Percentiles rank a stretch among this genome's conserved stretches.
Conservation (phyloP, 306 rosid genomes). For the Gastrolobium bilobum region DNA sequence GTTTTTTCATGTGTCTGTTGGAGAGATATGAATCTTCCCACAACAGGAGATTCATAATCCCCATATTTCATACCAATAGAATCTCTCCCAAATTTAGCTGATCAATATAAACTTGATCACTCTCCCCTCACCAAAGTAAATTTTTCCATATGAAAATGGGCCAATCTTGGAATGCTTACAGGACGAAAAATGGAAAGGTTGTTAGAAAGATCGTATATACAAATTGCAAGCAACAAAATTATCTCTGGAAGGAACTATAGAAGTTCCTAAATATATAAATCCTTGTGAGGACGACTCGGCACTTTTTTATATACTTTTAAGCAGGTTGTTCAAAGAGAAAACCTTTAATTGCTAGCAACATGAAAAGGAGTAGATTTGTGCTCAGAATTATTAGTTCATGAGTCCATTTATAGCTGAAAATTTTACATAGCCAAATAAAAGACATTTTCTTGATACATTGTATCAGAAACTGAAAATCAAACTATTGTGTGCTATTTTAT, state of each 20-base stretch:
- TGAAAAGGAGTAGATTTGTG: slow-evolving; percentile 8
- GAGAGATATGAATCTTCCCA: too few species aligned
- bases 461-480: slow-evolving; percentile 30
- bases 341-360: slow-evolving; percentile 4
- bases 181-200: not conserved
- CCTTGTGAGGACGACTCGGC: too few species aligned
- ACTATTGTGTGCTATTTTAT: slow-evolving; percentile 58
- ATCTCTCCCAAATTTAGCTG: not conserved
- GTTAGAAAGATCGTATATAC: not conserved
- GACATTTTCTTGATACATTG: too few species aligned
- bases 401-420: slow-evolving; percentile 1
- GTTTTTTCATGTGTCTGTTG: too few species aligned
- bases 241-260: not conserved
- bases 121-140: not conserved
- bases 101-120: not conserved
- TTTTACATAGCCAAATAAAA: slow-evolving; percentile 9
- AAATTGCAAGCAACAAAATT: not conserved
- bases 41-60: too few species aligned
- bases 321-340: not conserved
- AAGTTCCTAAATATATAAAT: not conserved
- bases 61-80: not conserved
- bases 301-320: not conserved
- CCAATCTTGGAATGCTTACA: not conserved
- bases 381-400: not conserved
- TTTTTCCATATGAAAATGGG: not conserved